Conservation (phyloP, 1,284 basidiomycete genomes). For the Ganoderma sp. region DNA sequence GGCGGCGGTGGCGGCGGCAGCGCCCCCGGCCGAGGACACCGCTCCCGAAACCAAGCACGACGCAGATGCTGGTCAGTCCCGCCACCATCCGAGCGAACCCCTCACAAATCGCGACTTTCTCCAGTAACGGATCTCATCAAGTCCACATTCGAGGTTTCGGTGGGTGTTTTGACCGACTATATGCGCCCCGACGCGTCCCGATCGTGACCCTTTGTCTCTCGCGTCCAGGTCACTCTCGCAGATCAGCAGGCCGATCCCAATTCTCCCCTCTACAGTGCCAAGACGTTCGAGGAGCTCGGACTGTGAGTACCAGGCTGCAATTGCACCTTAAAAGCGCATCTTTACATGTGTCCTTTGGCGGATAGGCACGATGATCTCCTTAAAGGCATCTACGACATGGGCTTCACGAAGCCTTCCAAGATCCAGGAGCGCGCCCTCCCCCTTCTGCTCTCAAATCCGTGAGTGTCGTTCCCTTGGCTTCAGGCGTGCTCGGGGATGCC, state of each 20-base stretch:
- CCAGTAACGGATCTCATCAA: constrained; percentile 64
- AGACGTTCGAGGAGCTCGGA: constrained; percentile 94
- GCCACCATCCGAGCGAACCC: constrained; percentile 8
- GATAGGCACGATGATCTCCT: constrained; percentile 85
- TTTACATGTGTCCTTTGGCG: constrained; percentile 4
- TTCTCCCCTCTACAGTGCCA: constrained; percentile 93
- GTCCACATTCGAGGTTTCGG: constrained; percentile 77
- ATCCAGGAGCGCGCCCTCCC: constrained; percentile 98
- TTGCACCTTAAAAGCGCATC: not conserved
- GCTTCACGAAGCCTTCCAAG: constrained; percentile 98
- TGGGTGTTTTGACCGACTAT: constrained; percentile 43
- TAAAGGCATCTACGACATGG: constrained; percentile 96
- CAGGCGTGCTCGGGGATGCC: not conserved
- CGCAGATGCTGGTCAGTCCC: constrained; percentile 18
- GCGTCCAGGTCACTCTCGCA: constrained; percentile 88
- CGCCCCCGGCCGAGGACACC: constrained; percentile 17
- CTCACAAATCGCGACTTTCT: constrained; percentile 23
- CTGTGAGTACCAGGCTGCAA: constrained; percentile 60
- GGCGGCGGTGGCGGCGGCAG: constrained; percentile 9
- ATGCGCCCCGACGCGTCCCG: constrained; percentile 26
- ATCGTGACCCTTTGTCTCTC: constrained; percentile 13
- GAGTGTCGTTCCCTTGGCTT: constrained; percentile 19
- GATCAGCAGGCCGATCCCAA: constrained; percentile 97
- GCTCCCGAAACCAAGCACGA: constrained; percentile 22
- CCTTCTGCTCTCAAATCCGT: constrained; percentile 91